phyloP scores from a whole-genome alignment of 345 rosid species.

The Eucalyptus viminalis region DNA sequence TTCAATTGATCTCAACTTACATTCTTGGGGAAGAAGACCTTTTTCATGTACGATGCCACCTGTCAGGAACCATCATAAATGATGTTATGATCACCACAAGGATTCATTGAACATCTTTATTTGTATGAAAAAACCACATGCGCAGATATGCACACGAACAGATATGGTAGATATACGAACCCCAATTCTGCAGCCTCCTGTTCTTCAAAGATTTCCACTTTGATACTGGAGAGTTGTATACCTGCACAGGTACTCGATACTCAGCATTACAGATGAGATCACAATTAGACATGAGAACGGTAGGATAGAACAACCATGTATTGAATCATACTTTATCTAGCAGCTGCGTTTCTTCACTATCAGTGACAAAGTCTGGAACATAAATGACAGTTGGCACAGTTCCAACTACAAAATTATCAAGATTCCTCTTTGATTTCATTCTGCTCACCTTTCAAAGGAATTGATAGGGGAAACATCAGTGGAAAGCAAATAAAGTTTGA shows the following conservation, averaged over 20 bases:
- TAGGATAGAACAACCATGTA: not conserved
- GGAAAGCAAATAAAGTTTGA: not conserved
- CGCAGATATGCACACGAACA: not conserved
- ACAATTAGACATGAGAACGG: not conserved
- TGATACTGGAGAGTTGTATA: conserved; percentile 53
- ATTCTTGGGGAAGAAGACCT: conserved; percentile 82
- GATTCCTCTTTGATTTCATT: conserved; percentile 5
- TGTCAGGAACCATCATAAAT: conserved; percentile 9
- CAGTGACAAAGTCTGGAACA: conserved; percentile 52
- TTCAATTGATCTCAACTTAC: conserved; percentile 28
- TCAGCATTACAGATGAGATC: not conserved
- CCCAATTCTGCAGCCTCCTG: conserved; percentile 90
- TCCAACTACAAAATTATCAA: conserved; percentile 43
- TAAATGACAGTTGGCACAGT: conserved; percentile 49
- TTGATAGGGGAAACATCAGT: not conserved
- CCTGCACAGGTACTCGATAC: conserved; percentile 2
- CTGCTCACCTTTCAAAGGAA: not conserved
- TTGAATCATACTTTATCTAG: conserved; percentile 23
- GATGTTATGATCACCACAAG: not conserved
- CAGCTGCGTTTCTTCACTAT: conserved; percentile 46
- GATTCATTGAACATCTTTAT: not conserved
- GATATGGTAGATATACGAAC: conserved; percentile 10
- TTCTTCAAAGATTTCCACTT: conserved; percentile 86
- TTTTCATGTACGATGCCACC: conserved; percentile 97
- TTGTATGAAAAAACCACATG: not conserved